These are phyloP conservation scores for Gleditsia sinensis DNA, from an alignment of 306 rosid species.

Conservation along the genomic window DNA sequence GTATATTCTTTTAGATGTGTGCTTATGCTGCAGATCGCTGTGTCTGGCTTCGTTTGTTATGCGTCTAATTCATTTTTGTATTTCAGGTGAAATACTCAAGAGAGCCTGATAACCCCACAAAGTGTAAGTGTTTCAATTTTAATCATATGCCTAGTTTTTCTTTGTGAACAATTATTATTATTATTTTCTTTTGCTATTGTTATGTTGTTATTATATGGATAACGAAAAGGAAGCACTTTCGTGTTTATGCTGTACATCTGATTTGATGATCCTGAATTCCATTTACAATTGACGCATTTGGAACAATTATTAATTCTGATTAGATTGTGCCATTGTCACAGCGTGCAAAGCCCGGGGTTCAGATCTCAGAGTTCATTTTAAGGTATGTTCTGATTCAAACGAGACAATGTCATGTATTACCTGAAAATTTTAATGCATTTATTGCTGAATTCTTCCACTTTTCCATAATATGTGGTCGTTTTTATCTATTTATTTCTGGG, in stretches of 20 bases:
- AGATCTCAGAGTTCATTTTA: slow-evolving; percentile 65
- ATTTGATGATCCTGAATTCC: neutral
- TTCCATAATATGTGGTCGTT: neutral
- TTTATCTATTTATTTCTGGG: neutral
- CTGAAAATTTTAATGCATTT: neutral
- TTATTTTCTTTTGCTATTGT: neutral
- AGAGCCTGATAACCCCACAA: slow-evolving; percentile 67
- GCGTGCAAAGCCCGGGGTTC: slow-evolving; percentile 76
- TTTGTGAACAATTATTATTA: neutral
- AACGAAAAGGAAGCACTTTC: neutral
- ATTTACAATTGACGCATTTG: neutral
- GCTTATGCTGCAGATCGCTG: neutral
- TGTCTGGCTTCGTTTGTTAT: neutral
- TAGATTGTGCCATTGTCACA: slow-evolving; percentile 27
- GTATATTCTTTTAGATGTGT: neutral
- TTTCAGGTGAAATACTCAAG: slow-evolving; percentile 71
- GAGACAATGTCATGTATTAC: neutral
- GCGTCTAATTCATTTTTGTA: neutral
- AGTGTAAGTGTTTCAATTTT: slow-evolving; percentile 37
- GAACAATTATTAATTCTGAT: neutral
- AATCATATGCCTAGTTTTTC: neutral
- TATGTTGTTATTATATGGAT: neutral
- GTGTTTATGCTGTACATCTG: neutral
- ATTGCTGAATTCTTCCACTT: neutral
- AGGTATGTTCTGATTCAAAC: slow-evolving; percentile 41